These are phyloP conservation scores for Rhytidhysteron rufulum DNA, from an alignment of 2,329 filamentous ascomycete species.

Conservation along the genomic window DNA sequence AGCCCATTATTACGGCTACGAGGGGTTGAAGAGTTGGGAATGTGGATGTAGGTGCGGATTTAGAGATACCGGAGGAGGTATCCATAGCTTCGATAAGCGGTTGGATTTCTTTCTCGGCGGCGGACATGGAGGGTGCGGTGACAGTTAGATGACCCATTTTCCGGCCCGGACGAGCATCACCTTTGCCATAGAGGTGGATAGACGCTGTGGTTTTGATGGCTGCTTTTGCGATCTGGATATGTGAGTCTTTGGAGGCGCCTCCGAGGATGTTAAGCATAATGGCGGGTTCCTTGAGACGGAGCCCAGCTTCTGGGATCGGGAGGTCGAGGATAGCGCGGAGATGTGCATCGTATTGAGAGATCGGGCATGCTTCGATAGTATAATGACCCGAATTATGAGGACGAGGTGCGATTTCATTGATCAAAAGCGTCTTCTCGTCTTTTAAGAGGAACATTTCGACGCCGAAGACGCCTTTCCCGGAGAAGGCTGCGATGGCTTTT, in stretches of 20 bases:
- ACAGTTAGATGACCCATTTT: slow-evolving; percentile 96
- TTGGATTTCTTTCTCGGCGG: slow-evolving; percentile 65
- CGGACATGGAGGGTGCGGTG: slow-evolving; percentile 63
- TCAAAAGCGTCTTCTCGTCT: slow-evolving; percentile 64
- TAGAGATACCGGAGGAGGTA: slow-evolving; percentile 44
- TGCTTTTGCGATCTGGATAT: slow-evolving; percentile 54
- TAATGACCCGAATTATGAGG: slow-evolving; percentile 93
- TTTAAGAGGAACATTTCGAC: slow-evolving; percentile 91
- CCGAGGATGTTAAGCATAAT: slow-evolving; percentile 84
- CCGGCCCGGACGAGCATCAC: slow-evolving; percentile 73
- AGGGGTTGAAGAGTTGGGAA: slow-evolving; percentile 43
- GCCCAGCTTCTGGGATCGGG: slow-evolving; percentile 49
- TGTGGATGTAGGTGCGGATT: slow-evolving; percentile 14
- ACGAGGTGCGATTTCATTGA: slow-evolving; percentile 84
- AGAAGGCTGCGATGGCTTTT: slow-evolving; percentile 73
- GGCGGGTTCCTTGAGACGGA: slow-evolving; percentile 56
- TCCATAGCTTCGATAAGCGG: slow-evolving; percentile 66
- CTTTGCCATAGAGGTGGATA: slow-evolving; percentile 90
- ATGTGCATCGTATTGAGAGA: slow-evolving; percentile 91
- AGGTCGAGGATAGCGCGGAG: slow-evolving; percentile 75
- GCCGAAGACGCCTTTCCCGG: slow-evolving; percentile 89
- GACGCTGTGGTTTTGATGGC: slow-evolving; percentile 58
- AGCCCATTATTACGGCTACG: slow-evolving; percentile 80
- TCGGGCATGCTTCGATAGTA: slow-evolving; percentile 84
- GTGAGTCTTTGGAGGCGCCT: slow-evolving; percentile 61